Evolutionary conservation across 1,139 yeast species (phyloP).

Genomic region (Diutina rugosa): DNA sequence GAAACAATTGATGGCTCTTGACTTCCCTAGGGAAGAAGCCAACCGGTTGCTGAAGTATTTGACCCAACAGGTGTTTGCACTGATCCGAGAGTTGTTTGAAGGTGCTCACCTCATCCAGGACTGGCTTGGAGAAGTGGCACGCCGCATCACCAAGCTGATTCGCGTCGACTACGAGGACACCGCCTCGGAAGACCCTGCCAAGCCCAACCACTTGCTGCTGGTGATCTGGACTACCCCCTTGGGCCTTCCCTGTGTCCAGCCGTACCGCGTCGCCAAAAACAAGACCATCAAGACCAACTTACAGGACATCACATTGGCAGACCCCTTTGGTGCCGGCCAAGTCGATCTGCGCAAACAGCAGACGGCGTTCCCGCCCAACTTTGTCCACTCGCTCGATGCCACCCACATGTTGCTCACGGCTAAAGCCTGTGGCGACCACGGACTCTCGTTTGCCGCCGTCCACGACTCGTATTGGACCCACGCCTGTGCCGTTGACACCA

Average conservation of each 20-base stretch:
- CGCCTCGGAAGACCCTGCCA: slow-evolving; percentile 14
- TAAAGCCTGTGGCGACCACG: slow-evolving; percentile 52
- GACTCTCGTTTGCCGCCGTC: slow-evolving; percentile 82
- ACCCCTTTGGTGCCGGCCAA: slow-evolving; percentile 71
- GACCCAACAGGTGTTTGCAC: slow-evolving; percentile 66
- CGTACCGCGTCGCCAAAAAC: slow-evolving; percentile 62
- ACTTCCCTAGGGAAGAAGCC: slow-evolving; percentile 29
- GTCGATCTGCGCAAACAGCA: slow-evolving; percentile 85
- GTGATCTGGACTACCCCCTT: slow-evolving; percentile 97
- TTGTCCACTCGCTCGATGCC: slow-evolving; percentile 90
- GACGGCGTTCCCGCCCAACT: slow-evolving; percentile 94
- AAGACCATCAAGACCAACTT: slow-evolving; percentile 63
- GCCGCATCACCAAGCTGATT: slow-evolving; percentile 66
- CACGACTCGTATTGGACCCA: slow-evolving; percentile 99
- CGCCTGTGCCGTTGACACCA: slow-evolving; percentile 64
- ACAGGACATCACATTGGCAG: slow-evolving; percentile 71
- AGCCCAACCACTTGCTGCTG: slow-evolving; percentile 62
- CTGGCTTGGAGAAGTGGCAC: slow-evolving; percentile 87
- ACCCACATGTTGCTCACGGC: slow-evolving; percentile 94
- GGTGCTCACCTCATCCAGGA: slow-evolving; percentile 95
- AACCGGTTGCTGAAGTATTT: slow-evolving; percentile 48
- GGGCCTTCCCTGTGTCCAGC: slow-evolving; percentile 92
- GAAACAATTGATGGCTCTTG: slow-evolving; percentile 37
- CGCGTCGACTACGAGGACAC: slow-evolving; percentile 41
- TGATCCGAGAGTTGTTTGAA: slow-evolving; percentile 74